Base-by-base conservation (phyloP, 306 rosid genomes). In the Cucurbita ficifolia region DNA sequence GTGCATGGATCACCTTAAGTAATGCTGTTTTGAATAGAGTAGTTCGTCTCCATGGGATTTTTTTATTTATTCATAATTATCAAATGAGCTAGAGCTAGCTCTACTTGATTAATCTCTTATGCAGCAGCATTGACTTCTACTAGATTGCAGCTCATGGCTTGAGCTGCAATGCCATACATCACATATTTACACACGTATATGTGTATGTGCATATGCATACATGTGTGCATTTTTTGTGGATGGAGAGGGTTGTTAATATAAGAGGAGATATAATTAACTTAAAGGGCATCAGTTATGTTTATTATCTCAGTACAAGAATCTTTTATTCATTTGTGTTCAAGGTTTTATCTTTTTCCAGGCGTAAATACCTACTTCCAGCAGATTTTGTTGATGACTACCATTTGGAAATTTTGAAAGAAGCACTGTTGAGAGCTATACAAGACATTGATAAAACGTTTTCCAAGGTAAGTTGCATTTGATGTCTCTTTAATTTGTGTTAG, bases 351-450 rank as follows among this genome's bases (percentile, higher is more conserved):
- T 73, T 82, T 84, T 76, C 62, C 90, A 90, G 96, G 96, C 86
- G 86, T 75, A 88, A 84, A 82, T 86, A 83, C 78, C 76, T 79
- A 42, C 76, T 85, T 77, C 77, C 88, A 64, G 84, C 83, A 78
- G 82, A 82, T 56, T 76, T 85, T 83, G 90, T 79, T 40, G 87
- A 89, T 80, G 83, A 90, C 81, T 82, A 84, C 76, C 97, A 90
- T 85, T 89, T 94, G 86, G 92, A 84, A 85, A 90, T 94, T 76
- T 82, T 94, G 82, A 94, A 90, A 84, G 98, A 94, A 87, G 94
- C 95, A 8, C 79, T 94, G 77, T 72, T 94, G 87, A 90, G 97
- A 80, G 90, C 98, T 54, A 85, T 94, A 73, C 85, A 80, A 74
- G 98, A 94, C 77, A 84, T 89, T 58, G 98, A 94, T 83, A 86